phyloP scores from a whole-genome alignment of 2,329 filamentous ascomycete species.

The Trichophyton rubrum region DNA sequence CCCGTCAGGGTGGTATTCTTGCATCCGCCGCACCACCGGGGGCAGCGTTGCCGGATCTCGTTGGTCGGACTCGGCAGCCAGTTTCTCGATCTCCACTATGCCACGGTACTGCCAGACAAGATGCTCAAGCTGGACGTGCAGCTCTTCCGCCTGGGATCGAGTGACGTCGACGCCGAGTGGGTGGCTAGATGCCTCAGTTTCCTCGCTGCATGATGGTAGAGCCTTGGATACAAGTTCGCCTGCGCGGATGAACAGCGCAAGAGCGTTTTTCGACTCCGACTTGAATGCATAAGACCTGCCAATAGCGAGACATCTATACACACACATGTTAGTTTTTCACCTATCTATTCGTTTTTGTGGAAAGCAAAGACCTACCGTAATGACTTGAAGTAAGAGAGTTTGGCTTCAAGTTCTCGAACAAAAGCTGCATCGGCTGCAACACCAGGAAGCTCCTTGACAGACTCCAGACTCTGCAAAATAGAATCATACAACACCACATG shows the following conservation, averaged over 20 bases:
- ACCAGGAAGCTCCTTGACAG: constrained; percentile 77
- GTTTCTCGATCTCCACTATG: constrained; percentile 66
- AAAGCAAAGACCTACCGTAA: constrained; percentile 48
- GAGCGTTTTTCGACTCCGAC: constrained; percentile 59
- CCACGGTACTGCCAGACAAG: constrained; percentile 73
- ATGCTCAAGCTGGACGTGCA: constrained; percentile 52
- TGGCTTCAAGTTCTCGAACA: constrained; percentile 63
- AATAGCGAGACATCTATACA: constrained; percentile 60
- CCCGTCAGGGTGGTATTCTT: constrained; percentile 58
- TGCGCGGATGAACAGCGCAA: constrained; percentile 72
- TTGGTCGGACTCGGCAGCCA: constrained; percentile 40
- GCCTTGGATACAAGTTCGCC: constrained; percentile 48
- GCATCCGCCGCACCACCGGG: constrained; percentile 62
- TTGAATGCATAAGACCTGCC: constrained; percentile 71
- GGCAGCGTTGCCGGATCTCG: constrained; percentile 30
- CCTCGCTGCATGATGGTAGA: constrained; percentile 24
- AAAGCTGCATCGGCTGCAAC: constrained; percentile 73
- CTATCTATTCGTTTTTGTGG: no score
- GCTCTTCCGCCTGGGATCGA: constrained; percentile 42
- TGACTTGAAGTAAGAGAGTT: constrained; percentile 71
- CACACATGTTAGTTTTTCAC: neutral
- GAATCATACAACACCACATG: constrained; percentile 83
- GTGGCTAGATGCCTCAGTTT: constrained; percentile 24
- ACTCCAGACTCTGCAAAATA: constrained; percentile 78
- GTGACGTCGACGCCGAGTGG: constrained; percentile 60